Evolutionary conservation across 1,284 basidiomycete genomes (phyloP).

Genomic region (Afroboletus lepidellus): DNA sequence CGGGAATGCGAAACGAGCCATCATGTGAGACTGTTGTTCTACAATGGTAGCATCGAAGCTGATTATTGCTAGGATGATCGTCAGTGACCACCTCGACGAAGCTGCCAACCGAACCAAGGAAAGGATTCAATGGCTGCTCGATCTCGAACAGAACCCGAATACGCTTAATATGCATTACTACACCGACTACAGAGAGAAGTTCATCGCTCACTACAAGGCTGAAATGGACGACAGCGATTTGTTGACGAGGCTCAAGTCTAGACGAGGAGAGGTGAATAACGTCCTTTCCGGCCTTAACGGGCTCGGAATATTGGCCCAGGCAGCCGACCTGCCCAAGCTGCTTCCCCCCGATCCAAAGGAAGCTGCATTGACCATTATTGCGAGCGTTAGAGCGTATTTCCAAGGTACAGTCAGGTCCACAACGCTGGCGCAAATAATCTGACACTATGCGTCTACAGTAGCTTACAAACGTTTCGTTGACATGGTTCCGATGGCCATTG

Average conservation of each 20-base stretch:
- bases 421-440: background rate
- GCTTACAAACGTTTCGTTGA: conserved; percentile 69
- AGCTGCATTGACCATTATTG: conserved; percentile 62
- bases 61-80: conserved; percentile 37
- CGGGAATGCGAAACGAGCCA: conserved; percentile 49
- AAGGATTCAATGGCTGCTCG: conserved; percentile 50
- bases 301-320: conserved; percentile 43
- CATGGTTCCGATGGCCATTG: conserved; percentile 37
- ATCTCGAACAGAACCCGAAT: conserved; percentile 52
- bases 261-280: conserved; percentile 18
- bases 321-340: conserved; percentile 51
- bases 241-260: conserved; percentile 16
- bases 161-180: conserved; percentile 62
- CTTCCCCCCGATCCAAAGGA: conserved; percentile 54
- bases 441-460: conserved; percentile 39
- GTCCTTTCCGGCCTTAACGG: conserved; percentile 43
- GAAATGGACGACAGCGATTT: conserved; percentile 37
- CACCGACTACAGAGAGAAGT: conserved; percentile 55
- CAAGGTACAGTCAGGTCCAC: conserved; percentile 45
- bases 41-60: background rate
- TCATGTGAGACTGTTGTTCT: conserved; percentile 44
- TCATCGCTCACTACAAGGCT: conserved; percentile 48
- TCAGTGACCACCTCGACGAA: conserved; percentile 47
- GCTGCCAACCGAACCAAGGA: conserved; percentile 41
- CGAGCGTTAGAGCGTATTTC: conserved; percentile 70